These are phyloP conservation scores for Ceratocystis cubensis DNA, from an alignment of 2,329 filamentous ascomycete genomes.

Conservation along the genomic window DNA sequence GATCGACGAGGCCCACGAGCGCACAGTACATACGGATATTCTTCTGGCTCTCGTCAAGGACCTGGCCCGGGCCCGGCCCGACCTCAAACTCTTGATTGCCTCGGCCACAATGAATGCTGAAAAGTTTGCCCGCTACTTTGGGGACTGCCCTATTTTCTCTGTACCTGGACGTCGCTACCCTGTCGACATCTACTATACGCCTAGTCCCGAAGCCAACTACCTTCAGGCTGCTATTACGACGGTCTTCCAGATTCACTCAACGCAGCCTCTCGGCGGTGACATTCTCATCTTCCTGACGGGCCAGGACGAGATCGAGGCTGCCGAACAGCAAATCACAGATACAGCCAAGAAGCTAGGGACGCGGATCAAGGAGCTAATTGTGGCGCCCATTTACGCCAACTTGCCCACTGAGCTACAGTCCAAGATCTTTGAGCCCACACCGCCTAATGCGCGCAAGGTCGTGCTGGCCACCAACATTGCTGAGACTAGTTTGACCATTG, in stretches of 20 bases:
- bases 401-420: slow-evolving; percentile 80
- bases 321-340: slow-evolving; percentile 70
- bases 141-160: slow-evolving; percentile 86
- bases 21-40: slow-evolving; percentile 84
- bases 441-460: slow-evolving; percentile 72
- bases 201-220: slow-evolving; percentile 87
- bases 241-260: slow-evolving; percentile 87
- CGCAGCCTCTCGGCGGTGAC: slow-evolving; percentile 62
- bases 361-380: slow-evolving; percentile 73
- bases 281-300: slow-evolving; percentile 92
- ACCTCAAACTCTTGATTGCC: slow-evolving; percentile 81
- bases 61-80: slow-evolving; percentile 66
- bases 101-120: slow-evolving; percentile 90
- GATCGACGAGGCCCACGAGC: slow-evolving; percentile 95
- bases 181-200: slow-evolving; percentile 83
- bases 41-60: slow-evolving; percentile 81
- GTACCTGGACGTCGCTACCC: slow-evolving; percentile 81
- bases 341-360: slow-evolving; percentile 77
- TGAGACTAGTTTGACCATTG: slow-evolving; percentile 88
- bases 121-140: slow-evolving; percentile 85
- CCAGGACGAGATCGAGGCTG: slow-evolving; percentile 89
- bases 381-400: slow-evolving; percentile 90
- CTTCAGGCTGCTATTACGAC: slow-evolving; percentile 83
- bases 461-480: slow-evolving; percentile 95
- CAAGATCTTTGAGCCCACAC: slow-evolving; percentile 90